Conservation (phyloP, 148 eudicot species). For the Cornus kousa region DNA sequence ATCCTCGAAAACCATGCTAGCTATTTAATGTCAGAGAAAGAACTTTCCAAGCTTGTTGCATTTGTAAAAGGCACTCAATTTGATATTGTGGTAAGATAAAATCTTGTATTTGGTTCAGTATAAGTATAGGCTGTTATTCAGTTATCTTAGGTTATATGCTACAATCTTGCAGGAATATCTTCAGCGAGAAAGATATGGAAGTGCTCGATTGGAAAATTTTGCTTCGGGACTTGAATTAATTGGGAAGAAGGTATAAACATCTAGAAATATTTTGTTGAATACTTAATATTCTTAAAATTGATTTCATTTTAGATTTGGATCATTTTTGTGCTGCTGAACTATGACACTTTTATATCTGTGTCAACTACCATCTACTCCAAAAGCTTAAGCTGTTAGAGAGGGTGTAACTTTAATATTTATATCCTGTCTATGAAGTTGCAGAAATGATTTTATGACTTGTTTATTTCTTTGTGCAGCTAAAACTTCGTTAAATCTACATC, state of each 20-base stretch:
- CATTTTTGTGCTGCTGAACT: background rate
- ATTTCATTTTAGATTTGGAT: background rate
- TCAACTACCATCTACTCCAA: background rate
- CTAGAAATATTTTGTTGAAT: background rate
- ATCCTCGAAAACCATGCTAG: constrained; percentile 97
- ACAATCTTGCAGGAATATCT: constrained; percentile 67
- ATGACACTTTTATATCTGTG: background rate
- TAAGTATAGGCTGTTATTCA: constrained; percentile 13
- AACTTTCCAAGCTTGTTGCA: constrained; percentile 94
- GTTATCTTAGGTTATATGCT: constrained; percentile 5
- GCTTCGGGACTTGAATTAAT: constrained; percentile 85
- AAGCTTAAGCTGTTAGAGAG: no score
- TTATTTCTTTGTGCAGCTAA: background rate
- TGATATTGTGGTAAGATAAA: constrained; percentile 75
- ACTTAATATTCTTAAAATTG: background rate
- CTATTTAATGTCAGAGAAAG: constrained; percentile 92
- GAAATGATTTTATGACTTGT: background rate
- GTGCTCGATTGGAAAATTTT: constrained; percentile 94
- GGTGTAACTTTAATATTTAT: no score
- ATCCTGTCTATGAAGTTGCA: background rate
- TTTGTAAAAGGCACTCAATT: constrained; percentile 99
- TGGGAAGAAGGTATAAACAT: constrained; percentile 64
- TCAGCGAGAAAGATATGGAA: constrained; percentile 86
- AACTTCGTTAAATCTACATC: background rate
- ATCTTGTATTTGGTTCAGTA: constrained; percentile 1